Evolutionary conservation across 1,284 basidiomycete species (phyloP), one percentile per base, ranked within the genome.

Genomic region (Apiotrichum mycotoxinovorans): DNA sequence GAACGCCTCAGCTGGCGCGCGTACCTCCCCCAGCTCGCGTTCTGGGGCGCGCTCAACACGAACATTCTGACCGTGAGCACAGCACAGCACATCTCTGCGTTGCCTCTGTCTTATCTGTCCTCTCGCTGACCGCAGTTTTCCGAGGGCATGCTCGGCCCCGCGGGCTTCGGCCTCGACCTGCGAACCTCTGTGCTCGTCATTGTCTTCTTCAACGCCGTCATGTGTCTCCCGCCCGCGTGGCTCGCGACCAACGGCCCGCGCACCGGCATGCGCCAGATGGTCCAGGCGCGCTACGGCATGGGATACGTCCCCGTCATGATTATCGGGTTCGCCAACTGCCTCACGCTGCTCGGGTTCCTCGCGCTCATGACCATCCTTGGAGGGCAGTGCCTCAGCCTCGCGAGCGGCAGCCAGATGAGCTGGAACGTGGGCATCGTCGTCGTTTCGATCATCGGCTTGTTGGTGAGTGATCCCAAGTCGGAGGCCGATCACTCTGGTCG

Each of bases 231-330:
- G 9, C 66, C 71, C 12, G 72, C 71, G 0, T 76, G 69, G 47
- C 70, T 74, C 51, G 81, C 85, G 15, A 89, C 87, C 40, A 91
- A 88, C 83, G 91, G 91, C n/a, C 87, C 89, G 0, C 86, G 85
- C 71, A 79, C 88, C 0, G 91, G 91, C 11, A 83, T 93, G 78
- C 82, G 91, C n/a, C 90, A 92, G 66, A 91, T 93, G 87, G 84
- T 89, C 22, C 83, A 85, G 58, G 85, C 90, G 8, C 80, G 87
- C 25, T 88, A 86, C 73, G 85, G 83, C 37, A 89, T 91, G 69
- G 89, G 88, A 56, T 89, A 84, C 69, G 86, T 82, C 64, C 85
- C 85, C 2, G 82, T 85, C 45, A 82, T 87, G 27, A 37, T 87
- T 17, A 84, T 85, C 4, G 84, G 84, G 38, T 66, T 88, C 22